A percentile compares a stretch with the other conserved stretches of the same genome.
Conservation (phyloP, 1,284 basidiomycete species). For the Cutaneotrichosporon mucoides region DNA sequence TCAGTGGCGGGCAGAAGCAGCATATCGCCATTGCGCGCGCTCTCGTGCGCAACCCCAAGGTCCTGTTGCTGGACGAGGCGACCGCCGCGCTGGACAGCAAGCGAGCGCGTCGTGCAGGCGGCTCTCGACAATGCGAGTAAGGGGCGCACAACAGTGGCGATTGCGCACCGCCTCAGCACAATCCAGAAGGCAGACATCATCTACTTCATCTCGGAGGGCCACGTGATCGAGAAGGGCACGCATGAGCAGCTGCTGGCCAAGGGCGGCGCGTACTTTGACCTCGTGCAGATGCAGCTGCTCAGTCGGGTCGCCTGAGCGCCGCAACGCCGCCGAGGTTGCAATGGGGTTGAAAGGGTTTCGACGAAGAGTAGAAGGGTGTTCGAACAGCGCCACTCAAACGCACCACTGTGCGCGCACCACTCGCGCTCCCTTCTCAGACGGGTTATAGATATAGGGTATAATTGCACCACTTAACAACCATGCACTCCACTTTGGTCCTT, state of each 20-base stretch:
- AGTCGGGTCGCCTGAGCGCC: background rate
- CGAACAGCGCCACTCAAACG: too few species aligned
- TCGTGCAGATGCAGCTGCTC: constrained; percentile 14
- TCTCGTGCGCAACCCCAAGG: constrained; percentile 85
- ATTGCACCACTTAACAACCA: too few species aligned
- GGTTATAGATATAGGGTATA: too few species aligned
- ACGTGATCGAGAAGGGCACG: constrained; percentile 78
- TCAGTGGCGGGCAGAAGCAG: constrained; percentile 68
- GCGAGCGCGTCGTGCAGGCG: constrained; percentile 91
- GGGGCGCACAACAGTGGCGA: constrained; percentile 85
- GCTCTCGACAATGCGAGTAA: constrained; percentile 86
- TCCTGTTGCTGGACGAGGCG: constrained; percentile 83
- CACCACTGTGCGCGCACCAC: too few species aligned
- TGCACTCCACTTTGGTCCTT: too few species aligned
- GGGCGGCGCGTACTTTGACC: constrained; percentile 61
- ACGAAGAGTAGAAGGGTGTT: too few species aligned
- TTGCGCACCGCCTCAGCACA: constrained; percentile 66
- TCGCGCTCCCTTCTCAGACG: too few species aligned
- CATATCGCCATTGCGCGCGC: constrained; percentile 96
- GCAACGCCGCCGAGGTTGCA: too few species aligned
- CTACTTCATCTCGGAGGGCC: constrained; percentile 86
- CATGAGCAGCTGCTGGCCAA: constrained; percentile 73
- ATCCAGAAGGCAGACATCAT: constrained; percentile 93
- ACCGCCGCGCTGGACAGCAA: constrained; percentile 93
- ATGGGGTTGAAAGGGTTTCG: too few species aligned